phyloP scores from a whole-genome alignment of 1,284 basidiomycete species.

The Malassezia globosa region DNA sequence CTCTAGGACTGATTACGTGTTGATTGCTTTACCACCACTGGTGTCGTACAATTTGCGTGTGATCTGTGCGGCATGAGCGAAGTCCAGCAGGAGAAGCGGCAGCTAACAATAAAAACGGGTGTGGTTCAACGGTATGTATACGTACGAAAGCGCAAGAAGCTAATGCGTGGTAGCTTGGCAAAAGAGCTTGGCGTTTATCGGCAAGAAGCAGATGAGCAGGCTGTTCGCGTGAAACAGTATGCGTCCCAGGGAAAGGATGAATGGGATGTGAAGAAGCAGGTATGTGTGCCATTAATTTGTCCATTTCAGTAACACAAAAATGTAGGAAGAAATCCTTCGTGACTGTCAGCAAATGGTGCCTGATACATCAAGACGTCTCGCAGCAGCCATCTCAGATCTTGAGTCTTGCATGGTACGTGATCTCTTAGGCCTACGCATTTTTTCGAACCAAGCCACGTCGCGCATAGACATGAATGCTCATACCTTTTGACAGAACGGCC shows the following conservation, averaged over 20 bases:
- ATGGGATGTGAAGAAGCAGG: constrained; percentile 14
- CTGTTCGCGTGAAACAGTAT: background rate
- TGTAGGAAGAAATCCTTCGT: constrained; percentile 10
- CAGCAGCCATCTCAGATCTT: constrained; percentile 4
- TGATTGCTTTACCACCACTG: too few species aligned
- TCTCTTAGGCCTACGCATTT: background rate
- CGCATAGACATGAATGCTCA: too few species aligned
- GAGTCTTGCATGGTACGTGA: constrained; percentile 9
- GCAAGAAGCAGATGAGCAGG: constrained; percentile 13
- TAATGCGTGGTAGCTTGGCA: background rate
- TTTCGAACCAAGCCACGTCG: too few species aligned
- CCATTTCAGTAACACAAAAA: background rate
- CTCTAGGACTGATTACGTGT: too few species aligned
- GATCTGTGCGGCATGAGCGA: constrained; percentile 26
- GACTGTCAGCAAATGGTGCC: constrained; percentile 15
- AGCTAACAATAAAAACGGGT: constrained; percentile 25
- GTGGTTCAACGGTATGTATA: constrained; percentile 20
- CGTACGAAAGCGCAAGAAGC: too few species aligned
- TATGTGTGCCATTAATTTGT: background rate
- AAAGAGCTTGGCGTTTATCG: constrained; percentile 12
- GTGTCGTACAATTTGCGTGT: too few species aligned
- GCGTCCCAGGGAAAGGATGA: constrained; percentile 2
- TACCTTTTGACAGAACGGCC: too few species aligned
- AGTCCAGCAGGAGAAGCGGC: constrained; percentile 16
- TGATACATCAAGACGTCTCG: constrained; percentile 12